A percentile compares a stretch with the other conserved stretches of the same genome.
These are phyloP conservation scores for Magnaporthiopsis rhizophila DNA, from an alignment of 2,329 filamentous ascomycete species.

Conservation along the genomic window DNA sequence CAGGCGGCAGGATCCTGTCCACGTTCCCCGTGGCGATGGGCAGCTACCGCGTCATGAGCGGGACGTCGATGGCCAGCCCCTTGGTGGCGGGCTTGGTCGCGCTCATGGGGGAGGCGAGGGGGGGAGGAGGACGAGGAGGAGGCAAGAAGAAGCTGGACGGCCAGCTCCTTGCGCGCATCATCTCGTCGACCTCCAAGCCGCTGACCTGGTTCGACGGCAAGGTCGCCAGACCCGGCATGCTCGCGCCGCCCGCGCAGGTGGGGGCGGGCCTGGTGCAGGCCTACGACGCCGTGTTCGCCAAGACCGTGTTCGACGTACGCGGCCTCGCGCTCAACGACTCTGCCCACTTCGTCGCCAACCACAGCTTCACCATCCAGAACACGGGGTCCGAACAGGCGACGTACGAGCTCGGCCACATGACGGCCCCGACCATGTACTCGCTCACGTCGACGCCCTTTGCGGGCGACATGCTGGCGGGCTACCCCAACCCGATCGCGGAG, in stretches of 20 bases:
- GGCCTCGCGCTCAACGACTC: slow-evolving; percentile 41
- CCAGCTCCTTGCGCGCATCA: not conserved
- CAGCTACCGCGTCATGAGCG: slow-evolving; percentile 1
- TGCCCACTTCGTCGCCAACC: slow-evolving; percentile 44
- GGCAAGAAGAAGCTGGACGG: slow-evolving; percentile 8
- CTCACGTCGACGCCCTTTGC: not conserved
- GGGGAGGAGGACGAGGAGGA: not conserved
- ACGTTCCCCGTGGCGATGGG: slow-evolving; percentile 5
- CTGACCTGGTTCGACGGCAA: not conserved
- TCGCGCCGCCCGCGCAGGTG: slow-evolving; percentile 28
- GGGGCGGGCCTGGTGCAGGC: slow-evolving; percentile 35
- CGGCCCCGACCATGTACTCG: slow-evolving; percentile 31
- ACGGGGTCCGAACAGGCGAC: slow-evolving; percentile 24
- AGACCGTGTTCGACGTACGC: slow-evolving; percentile 25
- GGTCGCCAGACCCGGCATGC: slow-evolving; percentile 7
- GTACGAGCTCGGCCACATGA: slow-evolving; percentile 28
- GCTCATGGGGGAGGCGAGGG: slow-evolving; percentile 1
- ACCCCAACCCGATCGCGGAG: slow-evolving; percentile 35
- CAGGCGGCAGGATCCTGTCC: slow-evolving; percentile 1
- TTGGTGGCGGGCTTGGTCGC: slow-evolving; percentile 1
- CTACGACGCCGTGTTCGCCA: slow-evolving; percentile 30
- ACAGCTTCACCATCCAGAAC: slow-evolving; percentile 32
- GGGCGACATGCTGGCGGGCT: slow-evolving; percentile 22
- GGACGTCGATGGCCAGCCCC: slow-evolving; percentile 6
- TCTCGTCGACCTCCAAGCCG: not conserved